Base-by-base conservation (phyloP, 1,139 yeast genomes). In the Magnusiomyces fungicola region DNA sequence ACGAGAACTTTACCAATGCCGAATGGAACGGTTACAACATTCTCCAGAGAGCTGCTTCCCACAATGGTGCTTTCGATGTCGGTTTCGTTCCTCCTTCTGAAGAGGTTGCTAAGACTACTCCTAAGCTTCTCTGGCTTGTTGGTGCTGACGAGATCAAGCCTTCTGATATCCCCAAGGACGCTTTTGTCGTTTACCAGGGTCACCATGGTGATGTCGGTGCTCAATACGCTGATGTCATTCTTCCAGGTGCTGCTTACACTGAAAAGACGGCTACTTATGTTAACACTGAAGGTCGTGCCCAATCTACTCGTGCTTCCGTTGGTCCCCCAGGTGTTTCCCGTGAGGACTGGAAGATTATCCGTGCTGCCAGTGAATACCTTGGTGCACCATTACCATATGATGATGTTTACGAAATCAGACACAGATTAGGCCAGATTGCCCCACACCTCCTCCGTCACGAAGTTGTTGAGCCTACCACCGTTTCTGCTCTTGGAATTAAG, bases 191-290 rank as follows among this genome's bases (percentile, higher is more conserved):
- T 50, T 87, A 87, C 71, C 90, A 87, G 71, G 96, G 96, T 50
- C 96, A 87, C 68, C 95, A 87, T 69, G 96, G 96, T 71, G 96
- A 87, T 60, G 68, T 78, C 37, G 96, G 96, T 60, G 96, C 96
- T 30, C 83, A 92, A 19, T 78, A 80, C 60, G 96, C 96, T 45
- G 95, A 87, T 65, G 95, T 87, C 42, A 78, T 87, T 53, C 76
- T 87, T 58, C 96, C 96, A 50, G 92, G 92, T 49, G 76, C 92
- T 37, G 95, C 96, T 42, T 87, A 83, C 76, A 87, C 96, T 41
- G 96, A 87, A 68, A 87, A 87, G 71, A 71, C 83, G 32, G 92
- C 85, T 54, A 87, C 95, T n/a, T 87, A 79, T 67, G 90, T 87
- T 55, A 87, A 87, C 70, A 86, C 95, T 44, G 96, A 87, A 70